Percentiles rank a stretch among this genome's conserved stretches.
Evolutionary conservation across 2,329 filamentous ascomycete genomes (phyloP).

Genomic region (Tolypocladium inflatum): DNA sequence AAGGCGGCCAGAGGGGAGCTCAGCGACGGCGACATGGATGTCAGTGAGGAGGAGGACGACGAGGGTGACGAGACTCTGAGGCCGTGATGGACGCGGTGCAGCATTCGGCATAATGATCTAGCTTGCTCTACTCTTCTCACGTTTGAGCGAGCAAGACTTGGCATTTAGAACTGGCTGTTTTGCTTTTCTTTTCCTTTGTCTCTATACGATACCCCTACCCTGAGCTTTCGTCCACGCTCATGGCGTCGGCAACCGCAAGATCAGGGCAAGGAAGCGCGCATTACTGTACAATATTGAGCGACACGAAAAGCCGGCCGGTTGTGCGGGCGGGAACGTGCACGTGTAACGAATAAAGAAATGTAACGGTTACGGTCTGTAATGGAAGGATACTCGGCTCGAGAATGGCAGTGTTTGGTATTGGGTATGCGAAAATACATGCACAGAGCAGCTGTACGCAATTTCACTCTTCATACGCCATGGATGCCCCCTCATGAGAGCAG

Average conservation of each 20-base stretch:
- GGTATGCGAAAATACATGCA: not conserved
- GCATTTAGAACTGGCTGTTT: not conserved
- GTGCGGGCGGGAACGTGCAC: not conserved
- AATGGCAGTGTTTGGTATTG: not conserved
- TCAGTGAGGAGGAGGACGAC: conserved; percentile 13
- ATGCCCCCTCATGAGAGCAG: no score
- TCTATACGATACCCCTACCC: conserved; percentile 1
- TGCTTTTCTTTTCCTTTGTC: not conserved
- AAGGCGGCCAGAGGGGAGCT: conserved; percentile 39
- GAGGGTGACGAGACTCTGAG: conserved; percentile 25
- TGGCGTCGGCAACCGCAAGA: not conserved
- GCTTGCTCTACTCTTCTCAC: not conserved
- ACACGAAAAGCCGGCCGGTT: not conserved
- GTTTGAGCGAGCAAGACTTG: not conserved
- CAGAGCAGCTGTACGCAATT: not conserved
- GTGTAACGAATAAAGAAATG: conserved; percentile 1
- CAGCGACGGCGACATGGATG: conserved; percentile 28
- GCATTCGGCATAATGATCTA: not conserved
- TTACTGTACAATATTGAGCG: not conserved
- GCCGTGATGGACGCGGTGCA: conserved; percentile 10
- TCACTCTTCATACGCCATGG: not conserved
- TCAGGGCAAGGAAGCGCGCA: not conserved
- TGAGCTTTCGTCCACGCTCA: not conserved
- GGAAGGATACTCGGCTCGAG: not conserved
- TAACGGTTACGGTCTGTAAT: conserved; percentile 1